A percentile compares a stretch with the other conserved stretches of the same genome.
Evolutionary conservation across 768 basidiomycete species (phyloP).

Genomic region (Mycena amicta): DNA sequence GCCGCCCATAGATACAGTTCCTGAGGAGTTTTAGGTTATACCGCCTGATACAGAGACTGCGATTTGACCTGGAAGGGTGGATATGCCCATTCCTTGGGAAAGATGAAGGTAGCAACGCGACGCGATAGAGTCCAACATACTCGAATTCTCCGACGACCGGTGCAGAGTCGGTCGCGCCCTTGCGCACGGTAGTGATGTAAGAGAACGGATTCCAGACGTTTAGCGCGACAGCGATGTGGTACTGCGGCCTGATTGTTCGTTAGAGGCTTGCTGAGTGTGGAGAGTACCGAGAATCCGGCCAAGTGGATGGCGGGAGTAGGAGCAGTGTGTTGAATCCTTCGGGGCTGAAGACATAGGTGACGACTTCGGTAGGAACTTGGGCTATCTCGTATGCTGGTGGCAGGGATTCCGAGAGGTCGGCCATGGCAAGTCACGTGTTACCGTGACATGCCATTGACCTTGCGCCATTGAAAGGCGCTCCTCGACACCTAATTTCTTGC

Average conservation of each 20-base stretch:
- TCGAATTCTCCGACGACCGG: slow-evolving; percentile 39
- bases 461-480: background rate
- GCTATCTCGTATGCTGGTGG: background rate
- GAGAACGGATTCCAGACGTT: slow-evolving; percentile 41
- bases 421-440: background rate
- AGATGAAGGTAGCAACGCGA: background rate
- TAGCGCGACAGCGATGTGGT: slow-evolving; percentile 35
- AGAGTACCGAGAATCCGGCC: slow-evolving; percentile 17
- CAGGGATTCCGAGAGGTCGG: background rate
- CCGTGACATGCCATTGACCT: background rate
- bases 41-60: background rate
- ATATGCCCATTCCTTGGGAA: slow-evolving; percentile 18
- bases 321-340: slow-evolving; percentile 14
- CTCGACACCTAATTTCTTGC: background rate
- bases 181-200: slow-evolving; percentile 35
- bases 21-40: background rate
- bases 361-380: background rate
- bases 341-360: slow-evolving; percentile 9
- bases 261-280: too few species aligned
- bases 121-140: slow-evolving; percentile 22
- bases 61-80: slow-evolving; percentile 3
- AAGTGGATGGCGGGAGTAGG: slow-evolving; percentile 24
- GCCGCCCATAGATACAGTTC: slow-evolving; percentile 8
- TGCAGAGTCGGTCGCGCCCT: slow-evolving; percentile 31
- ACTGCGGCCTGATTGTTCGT: slow-evolving; percentile 29